phyloP scores from a whole-genome alignment of 306 rosid genomes.

The Prunus fruticosa region DNA sequence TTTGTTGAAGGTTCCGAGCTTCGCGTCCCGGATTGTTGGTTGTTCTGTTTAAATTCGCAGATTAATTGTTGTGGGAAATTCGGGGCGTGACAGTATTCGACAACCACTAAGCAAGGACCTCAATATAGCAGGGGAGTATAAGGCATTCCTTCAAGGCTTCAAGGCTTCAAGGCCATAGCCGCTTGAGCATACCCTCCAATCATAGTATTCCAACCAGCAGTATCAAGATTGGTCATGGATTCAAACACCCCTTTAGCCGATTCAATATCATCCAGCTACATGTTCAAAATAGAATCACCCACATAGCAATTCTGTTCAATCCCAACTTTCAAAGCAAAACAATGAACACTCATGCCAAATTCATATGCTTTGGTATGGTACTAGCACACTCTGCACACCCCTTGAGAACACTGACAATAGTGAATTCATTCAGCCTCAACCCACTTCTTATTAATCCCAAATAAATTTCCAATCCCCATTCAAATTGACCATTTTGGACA shows the following conservation, averaged over 20 bases:
- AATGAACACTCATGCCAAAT: conserved; percentile 42
- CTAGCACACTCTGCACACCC: conserved; percentile 41
- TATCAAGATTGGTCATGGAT: conserved; percentile 29
- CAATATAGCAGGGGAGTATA: conserved; percentile 49
- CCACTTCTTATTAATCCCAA: conserved; percentile 40
- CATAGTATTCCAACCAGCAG: conserved; percentile 59
- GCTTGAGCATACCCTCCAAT: conserved; percentile 44
- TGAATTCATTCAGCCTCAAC: conserved; percentile 46
- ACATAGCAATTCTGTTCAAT: conserved; percentile 37
- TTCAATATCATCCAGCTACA: conserved; percentile 46
- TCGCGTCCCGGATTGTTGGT: too few relatives aligned
- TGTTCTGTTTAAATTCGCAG: too few relatives aligned
- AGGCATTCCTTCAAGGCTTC: conserved; percentile 43
- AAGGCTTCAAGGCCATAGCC: conserved; percentile 39
- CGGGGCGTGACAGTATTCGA: too few relatives aligned
- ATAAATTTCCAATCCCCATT: conserved; percentile 39
- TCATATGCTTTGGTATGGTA: conserved; percentile 21
- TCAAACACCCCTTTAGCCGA: conserved; percentile 43
- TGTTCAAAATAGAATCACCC: conserved; percentile 44
- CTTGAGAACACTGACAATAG: conserved; percentile 50
- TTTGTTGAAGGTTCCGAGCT: too few relatives aligned
- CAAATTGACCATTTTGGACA: conserved; percentile 35
- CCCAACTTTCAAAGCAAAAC: conserved; percentile 47
- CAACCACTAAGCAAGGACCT: conserved; percentile 60
- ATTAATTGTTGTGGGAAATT: too few relatives aligned